Conservation (phyloP, 2,329 filamentous ascomycete species). For the Venturiaceae sp. region DNA sequence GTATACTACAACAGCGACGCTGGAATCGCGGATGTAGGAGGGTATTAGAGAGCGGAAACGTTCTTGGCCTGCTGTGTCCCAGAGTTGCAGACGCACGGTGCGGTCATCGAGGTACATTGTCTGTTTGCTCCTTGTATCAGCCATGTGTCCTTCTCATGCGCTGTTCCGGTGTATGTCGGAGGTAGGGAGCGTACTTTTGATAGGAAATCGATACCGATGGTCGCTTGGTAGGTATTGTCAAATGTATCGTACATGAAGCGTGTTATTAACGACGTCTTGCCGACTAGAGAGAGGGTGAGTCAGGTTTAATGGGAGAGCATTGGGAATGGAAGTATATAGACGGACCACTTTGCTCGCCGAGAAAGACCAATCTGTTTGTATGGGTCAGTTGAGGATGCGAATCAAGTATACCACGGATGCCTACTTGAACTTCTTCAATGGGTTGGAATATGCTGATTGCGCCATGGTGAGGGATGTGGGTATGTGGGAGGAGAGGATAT, state of each 20-base stretch:
- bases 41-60: conserved; percentile 95
- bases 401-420: conserved; percentile 8
- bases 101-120: conserved; percentile 99
- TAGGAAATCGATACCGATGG: conserved; percentile 97
- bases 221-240: conserved; percentile 99
- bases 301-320: neutral
- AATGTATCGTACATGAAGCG: conserved; percentile 99
- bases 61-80: conserved; percentile 97
- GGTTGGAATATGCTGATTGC: conserved; percentile 84
- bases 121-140: conserved; percentile 31
- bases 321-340: conserved; percentile 10
- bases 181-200: conserved; percentile 63
- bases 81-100: conserved; percentile 92
- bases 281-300: conserved; percentile 52
- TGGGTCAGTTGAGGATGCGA: neutral
- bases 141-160: neutral
- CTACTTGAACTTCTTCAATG: conserved; percentile 99
- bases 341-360: conserved; percentile 97
- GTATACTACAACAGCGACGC: conserved; percentile 96
- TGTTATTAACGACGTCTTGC: conserved; percentile 97
- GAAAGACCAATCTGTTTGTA: conserved; percentile 73
- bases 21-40: conserved; percentile 96
- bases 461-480: conserved; percentile 52
- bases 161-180: neutral
- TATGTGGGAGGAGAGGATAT: neutral